Base-by-base conservation (phyloP, 192 early-diverging fungal species). In the Pilobolus umbonatus region DNA sequence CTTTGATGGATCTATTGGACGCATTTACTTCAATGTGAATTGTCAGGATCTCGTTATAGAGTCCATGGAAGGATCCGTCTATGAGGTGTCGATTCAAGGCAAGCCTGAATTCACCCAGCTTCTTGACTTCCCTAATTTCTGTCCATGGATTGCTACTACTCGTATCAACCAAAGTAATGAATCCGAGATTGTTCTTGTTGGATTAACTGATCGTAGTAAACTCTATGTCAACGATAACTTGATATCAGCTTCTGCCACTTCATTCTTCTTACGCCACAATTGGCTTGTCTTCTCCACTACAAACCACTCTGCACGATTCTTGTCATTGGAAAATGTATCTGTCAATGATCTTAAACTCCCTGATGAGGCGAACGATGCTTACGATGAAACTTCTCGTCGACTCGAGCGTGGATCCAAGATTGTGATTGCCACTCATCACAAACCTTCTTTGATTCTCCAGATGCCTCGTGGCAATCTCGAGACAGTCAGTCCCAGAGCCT, bases 391-490 rank as follows among this genome's bases (percentile, higher is more conserved):
- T 15, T 53, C 70, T 22, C 81, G 96, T 25, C 79, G 90, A 0
- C 79, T 98, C n/a, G 96, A 98, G 75, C 83, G 93, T 48, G 96
- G 95, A 10, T 79, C 96, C 9, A 80, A 83, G 22, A 93, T 97
- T 63, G 88, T 97, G 4, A 53, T 84, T 39, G 90, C 90, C 0
- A 71, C 85, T 8, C 88, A 91, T 1, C 72, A 64, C 42, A 85
- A 80, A 50, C 80, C 83, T 14, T 80, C 78, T 49, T 64, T 93
- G 30, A 68, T 93, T 15, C 61, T 92, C n/a, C 89, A 92, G 60
- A 98, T 98, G 96, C 96, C 96, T 11, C 88, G 96, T 26, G 96
- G 96, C 6, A 98, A 98, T 56, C 72, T 97, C 49, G 96, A 98
- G 63, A 97, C 95, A 0, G 80, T 98, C 21, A 75, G 82, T 14